Evolutionary conservation across 176 grass and related monocot species (phyloP).

Genomic region (Urochloa ruziziensis): DNA sequence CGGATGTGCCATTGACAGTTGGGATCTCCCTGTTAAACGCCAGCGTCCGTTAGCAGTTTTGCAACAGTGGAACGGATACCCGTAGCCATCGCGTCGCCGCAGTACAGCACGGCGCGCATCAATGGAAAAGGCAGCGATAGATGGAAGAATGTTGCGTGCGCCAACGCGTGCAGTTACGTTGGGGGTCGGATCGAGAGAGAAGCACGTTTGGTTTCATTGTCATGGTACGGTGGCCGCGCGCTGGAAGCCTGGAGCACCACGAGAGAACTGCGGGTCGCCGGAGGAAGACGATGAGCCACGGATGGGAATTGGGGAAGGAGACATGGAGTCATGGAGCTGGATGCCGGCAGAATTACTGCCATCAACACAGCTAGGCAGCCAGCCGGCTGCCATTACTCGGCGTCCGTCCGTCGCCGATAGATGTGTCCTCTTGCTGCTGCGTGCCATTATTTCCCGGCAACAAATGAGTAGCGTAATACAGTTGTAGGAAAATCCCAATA

Average conservation of each 20-base stretch:
- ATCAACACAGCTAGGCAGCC: neutral
- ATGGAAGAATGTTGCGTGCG: neutral
- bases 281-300: neutral
- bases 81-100: neutral
- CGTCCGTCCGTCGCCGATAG: neutral
- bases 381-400: neutral
- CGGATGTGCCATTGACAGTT: neutral
- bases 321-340: neutral
- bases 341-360: neutral
- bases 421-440: neutral
- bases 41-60: neutral
- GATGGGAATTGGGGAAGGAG: neutral
- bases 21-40: constrained; percentile 22
- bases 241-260: neutral
- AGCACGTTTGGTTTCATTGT: neutral
- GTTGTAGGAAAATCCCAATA: neutral
- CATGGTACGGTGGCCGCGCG: neutral
- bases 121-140: neutral
- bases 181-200: too few relatives aligned
- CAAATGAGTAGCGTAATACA: neutral
- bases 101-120: neutral
- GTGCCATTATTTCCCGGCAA: neutral
- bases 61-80: constrained; percentile 20
- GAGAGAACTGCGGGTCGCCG: neutral
- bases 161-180: neutral